Conservation (phyloP, 306 rosid genomes). For the Trichosanthes cucumerina region DNA sequence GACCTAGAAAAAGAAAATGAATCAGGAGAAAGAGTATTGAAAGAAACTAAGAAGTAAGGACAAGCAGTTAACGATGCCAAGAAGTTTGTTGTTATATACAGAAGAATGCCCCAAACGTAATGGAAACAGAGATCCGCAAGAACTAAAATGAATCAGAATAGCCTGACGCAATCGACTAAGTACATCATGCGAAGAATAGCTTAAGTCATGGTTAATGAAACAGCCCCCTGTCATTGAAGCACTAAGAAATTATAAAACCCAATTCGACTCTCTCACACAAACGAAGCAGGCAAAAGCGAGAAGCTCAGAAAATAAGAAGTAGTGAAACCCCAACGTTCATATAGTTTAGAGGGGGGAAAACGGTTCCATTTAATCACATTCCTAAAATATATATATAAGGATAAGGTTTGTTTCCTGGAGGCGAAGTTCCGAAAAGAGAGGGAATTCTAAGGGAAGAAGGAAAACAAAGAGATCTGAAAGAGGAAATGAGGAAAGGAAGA, state of each 20-base stretch:
- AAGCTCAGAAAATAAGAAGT: neutral
- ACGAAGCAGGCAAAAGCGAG: neutral
- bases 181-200: conserved; percentile 11
- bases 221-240: neutral
- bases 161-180: neutral
- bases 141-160: neutral
- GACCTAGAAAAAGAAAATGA: neutral
- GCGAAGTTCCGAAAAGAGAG: neutral
- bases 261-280: neutral
- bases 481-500: neutral
- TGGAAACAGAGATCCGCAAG: neutral
- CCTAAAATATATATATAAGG: no score
- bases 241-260: neutral
- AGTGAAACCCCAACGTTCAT: neutral
- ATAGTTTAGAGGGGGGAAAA: neutral
- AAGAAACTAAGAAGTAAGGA: neutral
- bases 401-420: no score
- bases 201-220: conserved; percentile 13
- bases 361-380: neutral
- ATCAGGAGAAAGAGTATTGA: neutral
- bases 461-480: neutral
- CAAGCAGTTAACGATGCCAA: neutral
- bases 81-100: no score
- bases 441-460: no score
- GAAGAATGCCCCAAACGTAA: neutral